Conservation (phyloP, 2,329 filamentous ascomycete species). For the Aureobasidium leucospermi region DNA sequence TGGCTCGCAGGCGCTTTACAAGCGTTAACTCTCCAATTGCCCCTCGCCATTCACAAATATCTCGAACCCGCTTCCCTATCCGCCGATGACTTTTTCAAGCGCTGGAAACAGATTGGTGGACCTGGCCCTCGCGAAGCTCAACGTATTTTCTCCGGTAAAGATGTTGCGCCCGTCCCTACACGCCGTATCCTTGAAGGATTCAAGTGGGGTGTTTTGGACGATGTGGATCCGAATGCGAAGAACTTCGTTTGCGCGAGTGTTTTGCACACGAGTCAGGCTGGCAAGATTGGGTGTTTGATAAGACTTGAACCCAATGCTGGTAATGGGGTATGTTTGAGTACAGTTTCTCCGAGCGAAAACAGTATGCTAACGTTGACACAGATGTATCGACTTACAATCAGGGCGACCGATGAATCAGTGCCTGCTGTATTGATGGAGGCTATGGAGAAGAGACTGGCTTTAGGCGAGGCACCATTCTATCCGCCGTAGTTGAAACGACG, state of each 20-base stretch:
- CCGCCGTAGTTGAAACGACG: conserved; percentile 2
- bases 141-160: conserved; percentile 64
- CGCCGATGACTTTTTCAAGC: conserved; percentile 94
- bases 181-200: conserved; percentile 72
- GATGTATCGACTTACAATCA: conserved; percentile 93
- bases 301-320: conserved; percentile 90
- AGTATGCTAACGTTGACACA: conserved; percentile 32
- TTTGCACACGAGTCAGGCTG: conserved; percentile 65
- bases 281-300: conserved; percentile 91
- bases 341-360: background rate
- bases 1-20: conserved; percentile 92
- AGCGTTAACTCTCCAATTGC: conserved; percentile 83
- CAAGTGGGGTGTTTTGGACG: conserved; percentile 76
- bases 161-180: conserved; percentile 65
- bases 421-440: conserved; percentile 71
- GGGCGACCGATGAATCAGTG: conserved; percentile 86
- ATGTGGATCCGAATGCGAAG: conserved; percentile 84
- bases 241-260: conserved; percentile 92
- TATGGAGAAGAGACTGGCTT: conserved; percentile 72
- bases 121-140: conserved; percentile 74
- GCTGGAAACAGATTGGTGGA: conserved; percentile 97
- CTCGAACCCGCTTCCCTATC: conserved; percentile 86
- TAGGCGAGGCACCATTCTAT: conserved; percentile 12
- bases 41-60: conserved; percentile 85
- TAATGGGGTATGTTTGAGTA: conserved; percentile 64